A percentile compares a stretch with the other conserved stretches of the same genome.
phyloP scores from a whole-genome alignment of 345 rosid species.

The Citrus inodora region DNA sequence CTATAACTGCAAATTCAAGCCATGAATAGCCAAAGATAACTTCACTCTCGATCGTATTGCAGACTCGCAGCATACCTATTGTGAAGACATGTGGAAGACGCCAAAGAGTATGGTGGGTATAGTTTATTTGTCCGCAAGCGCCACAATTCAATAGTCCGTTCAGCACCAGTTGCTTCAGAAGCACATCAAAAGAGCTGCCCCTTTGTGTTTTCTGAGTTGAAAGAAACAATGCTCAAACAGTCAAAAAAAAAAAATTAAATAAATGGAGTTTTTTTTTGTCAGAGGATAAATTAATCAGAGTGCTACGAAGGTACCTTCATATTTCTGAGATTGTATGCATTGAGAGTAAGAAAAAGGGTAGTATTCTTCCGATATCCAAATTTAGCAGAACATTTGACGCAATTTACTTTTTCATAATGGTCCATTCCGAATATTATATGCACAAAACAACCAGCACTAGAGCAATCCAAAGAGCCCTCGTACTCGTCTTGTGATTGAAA shows the following conservation, averaged over 20 bases:
- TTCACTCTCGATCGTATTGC: too few relatives aligned
- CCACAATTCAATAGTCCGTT: not conserved
- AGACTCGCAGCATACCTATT: not conserved
- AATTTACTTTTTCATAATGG: not conserved
- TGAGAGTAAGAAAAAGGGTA: not conserved
- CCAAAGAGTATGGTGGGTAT: not conserved
- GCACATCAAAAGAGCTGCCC: not conserved
- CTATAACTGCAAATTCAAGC: not conserved
- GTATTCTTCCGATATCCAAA: not conserved
- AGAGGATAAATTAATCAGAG: too few relatives aligned
- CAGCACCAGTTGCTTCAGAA: not conserved
- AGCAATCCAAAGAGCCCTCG: not conserved
- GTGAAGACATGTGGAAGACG: not conserved
- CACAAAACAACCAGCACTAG: not conserved
- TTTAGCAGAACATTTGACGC: not conserved
- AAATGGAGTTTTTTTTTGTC: too few relatives aligned
- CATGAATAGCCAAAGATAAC: too few relatives aligned
- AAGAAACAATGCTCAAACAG: too few relatives aligned
- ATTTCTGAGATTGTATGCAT: not conserved
- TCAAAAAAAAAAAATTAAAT: too few relatives aligned
- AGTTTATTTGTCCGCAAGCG: not conserved
- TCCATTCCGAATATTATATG: too few relatives aligned
- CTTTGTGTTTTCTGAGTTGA: not conserved
- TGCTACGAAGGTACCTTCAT: not conserved
- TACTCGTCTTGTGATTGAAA: not conserved